phyloP scores from a whole-genome alignment of 257 asterid species.

The Gardenia jasminoides region DNA sequence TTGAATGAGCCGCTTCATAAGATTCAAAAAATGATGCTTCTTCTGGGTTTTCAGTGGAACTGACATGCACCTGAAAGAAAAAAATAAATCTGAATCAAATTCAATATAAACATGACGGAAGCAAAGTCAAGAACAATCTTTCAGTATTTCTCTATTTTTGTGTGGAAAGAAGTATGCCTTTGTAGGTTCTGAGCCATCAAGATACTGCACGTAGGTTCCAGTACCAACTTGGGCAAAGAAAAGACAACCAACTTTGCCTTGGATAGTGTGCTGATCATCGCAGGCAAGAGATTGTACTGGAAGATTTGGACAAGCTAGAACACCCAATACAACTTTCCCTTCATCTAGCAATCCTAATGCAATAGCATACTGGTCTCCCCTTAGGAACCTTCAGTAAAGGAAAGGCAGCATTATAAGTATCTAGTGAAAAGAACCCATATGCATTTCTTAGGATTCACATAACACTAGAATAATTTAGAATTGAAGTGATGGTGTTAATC shows the following conservation, averaged over 20 bases:
- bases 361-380: slow-evolving; percentile 97
- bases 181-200: slow-evolving; percentile 63
- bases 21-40: slow-evolving; percentile 97
- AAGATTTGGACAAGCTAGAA: slow-evolving; percentile 96
- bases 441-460: background rate
- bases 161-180: slow-evolving; percentile 44
- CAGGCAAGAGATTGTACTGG: slow-evolving; percentile 60
- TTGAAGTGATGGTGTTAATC: background rate
- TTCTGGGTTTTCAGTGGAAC: slow-evolving; percentile 65
- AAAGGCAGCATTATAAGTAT: slow-evolving; percentile 10
- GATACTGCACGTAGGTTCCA: slow-evolving; percentile 84
- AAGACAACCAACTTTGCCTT: slow-evolving; percentile 70
- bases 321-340: slow-evolving; percentile 93
- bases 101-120: background rate
- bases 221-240: slow-evolving; percentile 71
- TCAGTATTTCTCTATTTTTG: background rate
- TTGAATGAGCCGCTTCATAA: slow-evolving; percentile 87
- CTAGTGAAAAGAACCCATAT: background rate
- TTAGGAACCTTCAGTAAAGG: slow-evolving; percentile 60
- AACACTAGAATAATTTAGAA: slow-evolving; percentile 1
- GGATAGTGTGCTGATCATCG: slow-evolving; percentile 26
- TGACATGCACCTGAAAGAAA: slow-evolving; percentile 70
- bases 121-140: background rate
- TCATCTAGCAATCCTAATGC: slow-evolving; percentile 88
- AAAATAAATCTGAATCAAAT: background rate